Evolutionary conservation across 495 filamentous ascomycete genomes (phyloP), one percentile per base, ranked within the genome.

Genomic region (Penicillium herquei): DNA sequence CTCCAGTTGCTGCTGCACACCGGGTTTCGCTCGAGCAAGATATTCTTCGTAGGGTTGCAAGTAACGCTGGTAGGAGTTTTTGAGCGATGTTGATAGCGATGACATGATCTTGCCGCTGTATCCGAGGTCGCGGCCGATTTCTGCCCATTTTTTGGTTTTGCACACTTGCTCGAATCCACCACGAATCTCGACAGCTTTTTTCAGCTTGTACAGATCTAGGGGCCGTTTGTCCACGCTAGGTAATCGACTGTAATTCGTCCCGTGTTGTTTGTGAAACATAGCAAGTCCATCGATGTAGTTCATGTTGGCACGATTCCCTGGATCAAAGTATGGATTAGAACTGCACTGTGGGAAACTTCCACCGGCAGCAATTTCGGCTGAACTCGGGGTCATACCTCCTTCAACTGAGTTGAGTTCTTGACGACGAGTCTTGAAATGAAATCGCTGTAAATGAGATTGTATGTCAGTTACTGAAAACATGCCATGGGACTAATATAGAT

Each of bases 51-150:
- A 99, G 0, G 94, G 94, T 64, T 90, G 87, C 10, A 99, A 84
- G 86, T 93, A 99, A 68, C 91, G 84, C 66, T 96, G 90, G 64
- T 94, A 99, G 6, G 95, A 98, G 64, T 98, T 99, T 71, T 98
- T 99, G 49, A 99, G 83, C 17, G 95, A 98, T 1, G 94, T 99
- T 10, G 94, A 99, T 40, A 99, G 73, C n/a, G 95, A 98, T 0
- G 95, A 98, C 94, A 99, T 99, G 60, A 99, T 99, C 74, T 99
- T 99, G 66, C 94, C 94, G 66, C 94, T 97, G 73, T 99, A 99
- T 50, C 94, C 94, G 16, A 99, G 75, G 70, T 97, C 93, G 66
- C 94, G 87, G 34, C 94, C 94, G 57, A 99, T 97, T 70, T 99
- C 94, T 0, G 94, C 94, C 94, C 94, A 99, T 77, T 96, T 98